Conservation (phyloP, 2,329 filamentous ascomycete species). For the Pleoardoris graminearum region DNA sequence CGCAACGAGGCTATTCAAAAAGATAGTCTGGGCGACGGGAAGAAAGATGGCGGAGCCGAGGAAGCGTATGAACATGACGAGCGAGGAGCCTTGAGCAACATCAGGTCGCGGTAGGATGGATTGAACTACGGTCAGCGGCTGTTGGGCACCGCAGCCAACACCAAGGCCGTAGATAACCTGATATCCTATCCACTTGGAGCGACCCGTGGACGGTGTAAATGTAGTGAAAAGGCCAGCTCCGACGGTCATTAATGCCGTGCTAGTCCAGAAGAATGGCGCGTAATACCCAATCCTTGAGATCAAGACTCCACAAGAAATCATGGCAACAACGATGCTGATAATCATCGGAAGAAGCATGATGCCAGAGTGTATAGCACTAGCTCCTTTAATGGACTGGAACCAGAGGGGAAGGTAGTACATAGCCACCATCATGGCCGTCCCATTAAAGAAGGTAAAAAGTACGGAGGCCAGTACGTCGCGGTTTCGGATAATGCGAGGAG, state of each 20-base stretch:
- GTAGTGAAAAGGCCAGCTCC: slow-evolving; percentile 47
- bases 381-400: slow-evolving; percentile 25
- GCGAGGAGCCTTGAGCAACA: slow-evolving; percentile 30
- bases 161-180: slow-evolving; percentile 34
- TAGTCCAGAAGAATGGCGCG: slow-evolving; percentile 45
- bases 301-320: slow-evolving; percentile 32
- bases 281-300: slow-evolving; percentile 47
- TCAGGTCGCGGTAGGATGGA: slow-evolving; percentile 41
- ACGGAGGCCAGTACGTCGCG: slow-evolving; percentile 14
- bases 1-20: slow-evolving; percentile 15
- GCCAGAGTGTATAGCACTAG: slow-evolving; percentile 17
- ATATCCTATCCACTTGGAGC: slow-evolving; percentile 28
- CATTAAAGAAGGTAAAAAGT: background rate
- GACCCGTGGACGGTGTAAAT: slow-evolving; percentile 33
- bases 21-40: slow-evolving; percentile 46
- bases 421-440: background rate
- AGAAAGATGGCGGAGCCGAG: slow-evolving; percentile 51
- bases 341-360: slow-evolving; percentile 18
- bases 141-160: slow-evolving; percentile 47
- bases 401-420: slow-evolving; percentile 25
- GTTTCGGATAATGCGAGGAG: slow-evolving; percentile 20
- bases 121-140: slow-evolving; percentile 44
- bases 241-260: slow-evolving; percentile 39
- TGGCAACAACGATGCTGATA: slow-evolving; percentile 17
- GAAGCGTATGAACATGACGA: slow-evolving; percentile 49